phyloP scores from a whole-genome alignment of 768 basidiomycete genomes.

The Strobilomyces confusus region DNA sequence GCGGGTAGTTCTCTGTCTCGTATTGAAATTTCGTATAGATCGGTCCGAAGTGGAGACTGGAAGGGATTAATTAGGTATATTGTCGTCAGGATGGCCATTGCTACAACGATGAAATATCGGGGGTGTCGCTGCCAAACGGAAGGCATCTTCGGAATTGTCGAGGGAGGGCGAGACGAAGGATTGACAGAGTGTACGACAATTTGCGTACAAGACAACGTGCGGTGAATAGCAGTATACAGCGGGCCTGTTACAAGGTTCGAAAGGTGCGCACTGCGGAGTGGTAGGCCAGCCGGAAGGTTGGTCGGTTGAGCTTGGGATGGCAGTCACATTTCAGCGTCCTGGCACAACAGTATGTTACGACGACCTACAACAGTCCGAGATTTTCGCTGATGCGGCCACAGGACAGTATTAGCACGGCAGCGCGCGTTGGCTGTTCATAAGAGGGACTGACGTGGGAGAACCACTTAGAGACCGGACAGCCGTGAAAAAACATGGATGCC shows the following conservation, averaged over 20 bases:
- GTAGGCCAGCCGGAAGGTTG: background rate
- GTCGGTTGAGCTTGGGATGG: background rate
- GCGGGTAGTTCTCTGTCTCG: conserved; percentile 35
- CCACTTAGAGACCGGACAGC: background rate
- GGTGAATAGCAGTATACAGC: conserved; percentile 12
- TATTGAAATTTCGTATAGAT: conserved; percentile 21
- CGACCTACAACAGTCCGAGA: conserved; percentile 14
- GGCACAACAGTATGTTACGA: background rate
- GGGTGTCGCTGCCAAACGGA: conserved; percentile 44
- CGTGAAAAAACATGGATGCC: background rate
- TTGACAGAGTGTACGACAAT: conserved; percentile 5
- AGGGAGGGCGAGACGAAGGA: background rate
- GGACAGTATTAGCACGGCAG: conserved; percentile 5
- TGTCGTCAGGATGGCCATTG: conserved; percentile 39
- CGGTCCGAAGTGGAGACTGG: conserved; percentile 23
- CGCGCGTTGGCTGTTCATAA: conserved; percentile 15
- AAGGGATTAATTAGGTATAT: conserved; percentile 46
- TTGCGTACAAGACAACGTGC: conserved; percentile 5
- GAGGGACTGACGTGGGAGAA: conserved; percentile 20
- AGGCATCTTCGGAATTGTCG: conserved; percentile 24
- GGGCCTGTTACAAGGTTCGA: conserved; percentile 7
- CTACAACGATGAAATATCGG: conserved; percentile 45
- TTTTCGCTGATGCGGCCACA: conserved; percentile 2
- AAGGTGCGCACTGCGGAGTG: background rate
- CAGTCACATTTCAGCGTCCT: background rate